Conservation (phyloP, 352 stramenopile species). For the Salisapilia sapeloensis region DNA sequence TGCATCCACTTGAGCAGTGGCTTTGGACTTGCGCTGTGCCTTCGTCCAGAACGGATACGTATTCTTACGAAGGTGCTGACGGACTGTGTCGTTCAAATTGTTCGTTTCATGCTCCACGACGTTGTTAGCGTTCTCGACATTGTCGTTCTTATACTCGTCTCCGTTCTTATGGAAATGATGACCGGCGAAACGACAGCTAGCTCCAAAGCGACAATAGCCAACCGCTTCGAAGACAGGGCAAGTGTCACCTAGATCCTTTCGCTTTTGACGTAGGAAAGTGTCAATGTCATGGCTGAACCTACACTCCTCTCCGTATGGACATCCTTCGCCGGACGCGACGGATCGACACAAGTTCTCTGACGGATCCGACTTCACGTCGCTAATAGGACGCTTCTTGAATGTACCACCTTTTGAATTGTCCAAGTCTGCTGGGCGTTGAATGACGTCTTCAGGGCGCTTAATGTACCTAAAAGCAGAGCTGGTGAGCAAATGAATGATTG, state of each 20-base stretch:
- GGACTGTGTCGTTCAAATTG: conserved; percentile 71
- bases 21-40: conserved; percentile 48
- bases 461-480: too few relatives aligned
- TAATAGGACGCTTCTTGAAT: conserved; percentile 74
- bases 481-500: too few relatives aligned
- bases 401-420: conserved; percentile 18
- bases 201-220: conserved; percentile 84
- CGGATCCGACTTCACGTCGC: conserved; percentile 38
- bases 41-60: conserved; percentile 82
- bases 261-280: conserved; percentile 75
- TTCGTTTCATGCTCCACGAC: conserved; percentile 56
- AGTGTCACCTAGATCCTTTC: conserved; percentile 50
- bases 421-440: conserved; percentile 1
- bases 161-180: conserved; percentile 53
- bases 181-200: conserved; percentile 83
- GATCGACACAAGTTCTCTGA: conserved; percentile 45
- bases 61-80: conserved; percentile 82
- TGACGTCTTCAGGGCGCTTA: too few relatives aligned
- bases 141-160: conserved; percentile 18
- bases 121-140: conserved; percentile 26
- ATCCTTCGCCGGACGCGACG: conserved; percentile 39
- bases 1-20: conserved; percentile 2
- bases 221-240: conserved; percentile 72
- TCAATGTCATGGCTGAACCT: conserved; percentile 78
- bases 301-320: conserved; percentile 55